Percentiles rank a stretch among this genome's conserved stretches.
These are phyloP conservation scores for Tylopilus sp. DNA, from an alignment of 768 basidiomycete genomes.

Conservation along the genomic window DNA sequence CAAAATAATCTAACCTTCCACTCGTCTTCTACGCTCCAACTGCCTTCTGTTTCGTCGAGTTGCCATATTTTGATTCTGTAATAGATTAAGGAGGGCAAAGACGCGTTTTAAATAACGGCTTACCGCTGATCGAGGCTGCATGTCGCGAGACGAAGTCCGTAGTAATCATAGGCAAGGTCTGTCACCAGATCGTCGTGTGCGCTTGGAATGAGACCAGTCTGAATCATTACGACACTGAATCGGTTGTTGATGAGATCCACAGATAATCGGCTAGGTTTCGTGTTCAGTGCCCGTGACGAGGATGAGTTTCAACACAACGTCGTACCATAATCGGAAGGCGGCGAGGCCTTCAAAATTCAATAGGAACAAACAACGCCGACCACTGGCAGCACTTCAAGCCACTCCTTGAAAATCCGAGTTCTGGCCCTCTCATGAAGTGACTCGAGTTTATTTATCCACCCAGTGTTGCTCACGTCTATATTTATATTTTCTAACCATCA, in stretches of 20 bases:
- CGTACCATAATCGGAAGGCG: background rate
- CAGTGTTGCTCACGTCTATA: too few relatives aligned
- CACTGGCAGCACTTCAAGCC: too few relatives aligned
- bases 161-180: conserved; percentile 88
- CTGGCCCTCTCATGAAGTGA: too few relatives aligned
- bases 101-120: conserved; percentile 10
- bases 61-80: conserved; percentile 80
- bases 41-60: conserved; percentile 65
- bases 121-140: conserved; percentile 82
- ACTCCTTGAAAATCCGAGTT: too few relatives aligned
- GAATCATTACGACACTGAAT: conserved; percentile 49
- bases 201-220: conserved; percentile 74
- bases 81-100: conserved; percentile 5
- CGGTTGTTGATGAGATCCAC: background rate
- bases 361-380: background rate
- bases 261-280: background rate
- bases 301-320: background rate
- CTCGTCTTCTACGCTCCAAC: conserved; percentile 79
- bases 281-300: background rate
- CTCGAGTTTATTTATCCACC: too few relatives aligned
- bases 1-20: conserved; percentile 57
- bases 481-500: too few relatives aligned
- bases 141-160: conserved; percentile 78
- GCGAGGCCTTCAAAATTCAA: background rate
- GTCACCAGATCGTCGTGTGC: conserved; percentile 81